Evolutionary conservation across 2,329 filamentous ascomycete genomes (phyloP).

Genomic region (Cladophialophora immunda): DNA sequence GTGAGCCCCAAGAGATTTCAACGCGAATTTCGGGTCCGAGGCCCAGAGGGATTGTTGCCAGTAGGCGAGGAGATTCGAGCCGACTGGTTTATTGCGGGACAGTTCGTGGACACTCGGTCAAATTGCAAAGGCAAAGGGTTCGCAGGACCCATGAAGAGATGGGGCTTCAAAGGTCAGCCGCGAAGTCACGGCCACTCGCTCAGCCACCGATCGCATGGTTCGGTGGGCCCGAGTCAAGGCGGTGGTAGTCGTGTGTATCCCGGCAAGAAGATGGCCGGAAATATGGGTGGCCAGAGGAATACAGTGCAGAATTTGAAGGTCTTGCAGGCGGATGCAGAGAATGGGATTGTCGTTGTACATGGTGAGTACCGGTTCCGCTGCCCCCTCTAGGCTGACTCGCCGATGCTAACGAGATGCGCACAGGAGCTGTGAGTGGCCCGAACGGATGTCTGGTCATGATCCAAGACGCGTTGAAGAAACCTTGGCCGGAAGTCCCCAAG

Average conservation of each 20-base stretch:
- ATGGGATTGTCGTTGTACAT: slow-evolving; percentile 87
- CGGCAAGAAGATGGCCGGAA: slow-evolving; percentile 97
- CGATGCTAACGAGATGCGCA: slow-evolving; percentile 2
- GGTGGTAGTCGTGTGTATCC: slow-evolving; percentile 90
- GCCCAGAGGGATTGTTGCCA: slow-evolving; percentile 73
- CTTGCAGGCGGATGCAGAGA: slow-evolving; percentile 83
- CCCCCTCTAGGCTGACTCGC: neutral
- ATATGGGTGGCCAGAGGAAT: slow-evolving; percentile 89
- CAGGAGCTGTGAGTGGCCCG: slow-evolving; percentile 80
- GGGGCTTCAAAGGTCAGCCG: slow-evolving; percentile 87
- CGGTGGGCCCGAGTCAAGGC: slow-evolving; percentile 86
- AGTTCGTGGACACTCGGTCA: slow-evolving; percentile 85
- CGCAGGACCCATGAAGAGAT: slow-evolving; percentile 96
- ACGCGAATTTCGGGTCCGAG: slow-evolving; percentile 85
- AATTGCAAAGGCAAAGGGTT: slow-evolving; percentile 90
- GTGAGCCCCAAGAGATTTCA: slow-evolving; percentile 85
- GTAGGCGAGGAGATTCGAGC: slow-evolving; percentile 80
- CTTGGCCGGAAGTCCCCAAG: slow-evolving; percentile 65
- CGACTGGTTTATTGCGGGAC: slow-evolving; percentile 90
- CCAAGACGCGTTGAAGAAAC: slow-evolving; percentile 91
- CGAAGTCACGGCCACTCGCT: slow-evolving; percentile 95
- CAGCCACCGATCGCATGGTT: slow-evolving; percentile 92
- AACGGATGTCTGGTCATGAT: slow-evolving; percentile 86
- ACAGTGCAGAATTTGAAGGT: slow-evolving; percentile 93
- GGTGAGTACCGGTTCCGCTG: slow-evolving; percentile 59